Conservation (phyloP, 192 early-diverging fungal genomes). For the Obelidium mucronatum region DNA sequence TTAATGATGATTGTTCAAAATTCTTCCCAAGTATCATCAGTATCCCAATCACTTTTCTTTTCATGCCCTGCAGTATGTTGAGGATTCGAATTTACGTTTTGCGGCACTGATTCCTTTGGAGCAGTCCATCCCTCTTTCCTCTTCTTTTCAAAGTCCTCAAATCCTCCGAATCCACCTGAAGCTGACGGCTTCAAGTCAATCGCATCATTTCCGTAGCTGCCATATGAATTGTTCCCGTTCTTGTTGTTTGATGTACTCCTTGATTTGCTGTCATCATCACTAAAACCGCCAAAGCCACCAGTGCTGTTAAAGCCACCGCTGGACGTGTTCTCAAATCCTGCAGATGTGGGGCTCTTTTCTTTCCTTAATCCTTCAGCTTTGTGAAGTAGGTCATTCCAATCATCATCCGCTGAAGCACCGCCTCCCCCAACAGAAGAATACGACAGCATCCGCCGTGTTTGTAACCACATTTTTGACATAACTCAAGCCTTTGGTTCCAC, state of each 20-base stretch:
- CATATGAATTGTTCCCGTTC: no score
- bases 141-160: constrained; percentile 8
- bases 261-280: neutral
- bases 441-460: constrained; percentile 20
- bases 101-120: neutral
- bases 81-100: neutral
- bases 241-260: no score
- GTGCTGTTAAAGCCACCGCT: neutral
- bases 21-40: constrained; percentile 33
- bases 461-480: constrained; percentile 43
- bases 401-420: constrained; percentile 9
- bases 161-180: constrained; percentile 21
- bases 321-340: no score
- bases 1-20: no score
- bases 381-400: constrained; percentile 21
- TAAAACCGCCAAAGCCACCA: constrained; percentile 14
- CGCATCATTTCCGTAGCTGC: neutral
- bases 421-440: neutral
- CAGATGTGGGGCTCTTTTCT: neutral
- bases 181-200: neutral
- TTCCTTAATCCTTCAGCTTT: constrained; percentile 24
- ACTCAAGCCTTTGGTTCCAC: constrained; percentile 43
- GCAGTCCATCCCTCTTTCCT: neutral
- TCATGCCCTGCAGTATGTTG: constrained; percentile 9
- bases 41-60: constrained; percentile 33